Evolutionary conservation across 352 stramenopile genomes (phyloP), one percentile per base, ranked within the genome.

Genomic region (Phytophthora meadii): DNA sequence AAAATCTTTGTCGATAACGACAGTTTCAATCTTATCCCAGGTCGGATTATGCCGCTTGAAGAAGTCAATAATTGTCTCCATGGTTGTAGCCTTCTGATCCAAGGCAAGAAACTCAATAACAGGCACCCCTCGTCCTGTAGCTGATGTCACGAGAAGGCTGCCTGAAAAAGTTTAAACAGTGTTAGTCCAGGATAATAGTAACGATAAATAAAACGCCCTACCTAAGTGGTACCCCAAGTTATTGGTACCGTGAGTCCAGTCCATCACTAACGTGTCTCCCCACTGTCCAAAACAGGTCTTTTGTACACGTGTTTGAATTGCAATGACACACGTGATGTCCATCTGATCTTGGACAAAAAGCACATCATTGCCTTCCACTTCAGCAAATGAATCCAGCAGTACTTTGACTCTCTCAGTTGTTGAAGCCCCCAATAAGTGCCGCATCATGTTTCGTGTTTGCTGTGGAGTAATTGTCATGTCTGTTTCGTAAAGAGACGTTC

Each of bases 41-140:
- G 19, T 4, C 27, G 28, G 53, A 24, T 52, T 60, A 4, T 52
- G 8, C 5, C 10, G n/a, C 14, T 51, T 51, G 30, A 60, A 60
- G 41, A 60, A 44, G 7, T 51, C 40, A 42, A 19, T 1, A 3
- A 72, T 72, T 0, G 14, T 1, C 11, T 52, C 48, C 57, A 76
- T 65, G 0, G 62, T 68, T 1, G 3, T 15, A 2, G 52, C 61
- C 49, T 63, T 67, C 44, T 76, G 25, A 27, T 72, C 47, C 0
- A 71, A 24, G 22, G 55, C 30, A 11, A 76, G 41, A 28, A 76
- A 72, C 14, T 73, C 53, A 17, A 69, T 11, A 4, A 73, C 46
- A 7, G 68, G 64, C 1, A 73, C 37, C 0, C 57, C 52, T 40
- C 44, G 41, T 19, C 63, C 58, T 24, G 54, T 76, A 6, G 68